Conservation (phyloP, 129 eudicot genomes). For the Chrysanthemum lavandulifolium region DNA sequence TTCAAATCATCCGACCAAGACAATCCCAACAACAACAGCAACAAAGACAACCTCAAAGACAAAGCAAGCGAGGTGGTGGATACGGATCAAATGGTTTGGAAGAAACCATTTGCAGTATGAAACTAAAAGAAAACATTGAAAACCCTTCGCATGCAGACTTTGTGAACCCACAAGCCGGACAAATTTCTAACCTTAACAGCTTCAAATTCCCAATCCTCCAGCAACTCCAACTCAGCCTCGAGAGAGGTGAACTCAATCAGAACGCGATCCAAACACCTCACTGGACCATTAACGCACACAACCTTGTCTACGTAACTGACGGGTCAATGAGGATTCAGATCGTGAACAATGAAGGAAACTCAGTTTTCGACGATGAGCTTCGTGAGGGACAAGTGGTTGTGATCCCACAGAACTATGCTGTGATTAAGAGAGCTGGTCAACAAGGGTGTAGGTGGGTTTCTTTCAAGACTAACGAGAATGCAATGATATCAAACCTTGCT, state of each 20-base stretch:
- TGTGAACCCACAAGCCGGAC: slow-evolving; percentile 59
- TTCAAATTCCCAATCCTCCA: slow-evolving; percentile 59
- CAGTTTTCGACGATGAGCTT: slow-evolving; percentile 55
- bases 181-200: slow-evolving; percentile 53
- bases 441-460: slow-evolving; percentile 60
- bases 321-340: slow-evolving; percentile 58
- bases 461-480: slow-evolving; percentile 68
- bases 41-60: background rate
- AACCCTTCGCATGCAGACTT: slow-evolving; percentile 53
- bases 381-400: slow-evolving; percentile 55
- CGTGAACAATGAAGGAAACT: slow-evolving; percentile 54
- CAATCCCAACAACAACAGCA: slow-evolving; percentile 22
- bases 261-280: slow-evolving; percentile 62
- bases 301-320: slow-evolving; percentile 41
- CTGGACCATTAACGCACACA: slow-evolving; percentile 65
- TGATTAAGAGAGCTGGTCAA: slow-evolving; percentile 53
- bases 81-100: slow-evolving; percentile 42
- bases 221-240: slow-evolving; percentile 51
- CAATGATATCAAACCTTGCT: slow-evolving; percentile 54
- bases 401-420: slow-evolving; percentile 64
- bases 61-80: slow-evolving; percentile 5
- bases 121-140: slow-evolving; percentile 45
- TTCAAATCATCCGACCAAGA: slow-evolving; percentile 54
- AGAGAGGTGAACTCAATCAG: slow-evolving; percentile 51
- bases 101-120: slow-evolving; percentile 62